Base-by-base conservation (phyloP, 352 stramenopile species). In the Halophytophthora polymorphica region DNA sequence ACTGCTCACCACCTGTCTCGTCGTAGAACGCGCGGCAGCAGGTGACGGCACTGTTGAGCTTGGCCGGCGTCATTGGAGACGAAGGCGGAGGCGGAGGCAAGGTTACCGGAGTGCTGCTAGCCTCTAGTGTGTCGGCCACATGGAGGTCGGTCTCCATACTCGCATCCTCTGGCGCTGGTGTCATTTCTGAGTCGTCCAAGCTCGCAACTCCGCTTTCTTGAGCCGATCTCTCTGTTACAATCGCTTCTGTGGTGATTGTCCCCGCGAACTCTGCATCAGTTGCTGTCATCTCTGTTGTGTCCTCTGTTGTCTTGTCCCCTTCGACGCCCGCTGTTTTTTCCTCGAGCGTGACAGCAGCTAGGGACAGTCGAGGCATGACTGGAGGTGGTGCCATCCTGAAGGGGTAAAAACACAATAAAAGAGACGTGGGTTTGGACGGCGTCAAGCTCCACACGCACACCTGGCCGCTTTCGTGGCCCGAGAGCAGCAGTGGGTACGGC, bases 401-500 rank as follows among this genome's bases (percentile, higher is more conserved):
- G 0, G 67, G 69, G 25, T 68, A 53, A 25, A 85, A 83, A 13
- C 58, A 67, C 29, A 78, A 37, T 12, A 84, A 41, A 17, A 77
- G 59, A 15, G 60, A 48, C 21, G 69, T 83, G 2, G 65, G 51
- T 41, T 86, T 69, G 11, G 58, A 71, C 2, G 75, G 70, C 8
- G 70, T 76, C 3, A 92, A 54, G 3, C 66, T 71, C 73, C 77
- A 89, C 15, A 86, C 39, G 29, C 72, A 87, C 1, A 89, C 45
- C 12, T 80, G 48, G 8, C 79, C 82, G 31, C 86, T 90, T 51
- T 90, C 82, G 50, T 90, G 79, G 1, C 73, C 76, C 0, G 75
- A 86, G 0, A 90, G 21, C 1, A 92, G 58, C 19, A 92, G 42
- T 2, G 82, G 82, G 56, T 89, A 88, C 25, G 82, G 82, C 6